Evolutionary conservation across 23 red algal species (phyloP).

Genomic region (Agarophyton chilense): DNA sequence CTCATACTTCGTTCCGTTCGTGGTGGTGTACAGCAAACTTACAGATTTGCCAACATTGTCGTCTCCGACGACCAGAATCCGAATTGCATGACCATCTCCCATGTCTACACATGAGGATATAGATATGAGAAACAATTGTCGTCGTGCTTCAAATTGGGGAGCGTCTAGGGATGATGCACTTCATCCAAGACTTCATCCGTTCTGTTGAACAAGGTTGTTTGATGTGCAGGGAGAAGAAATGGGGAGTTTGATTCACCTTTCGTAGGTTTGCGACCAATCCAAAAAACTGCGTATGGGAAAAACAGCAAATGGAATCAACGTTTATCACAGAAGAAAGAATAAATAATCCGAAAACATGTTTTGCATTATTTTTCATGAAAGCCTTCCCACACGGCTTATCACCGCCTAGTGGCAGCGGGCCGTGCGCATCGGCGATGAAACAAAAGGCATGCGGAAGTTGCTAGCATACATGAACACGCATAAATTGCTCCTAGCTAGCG

Average conservation of each 20-base stretch:
- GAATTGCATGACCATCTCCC: conserved; percentile 33
- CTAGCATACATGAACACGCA: too few relatives aligned
- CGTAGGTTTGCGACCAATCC: not conserved
- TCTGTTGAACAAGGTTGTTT: too few relatives aligned
- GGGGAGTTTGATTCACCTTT: too few relatives aligned
- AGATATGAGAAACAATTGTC: not conserved
- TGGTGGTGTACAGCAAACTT: not conserved
- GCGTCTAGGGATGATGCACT: too few relatives aligned
- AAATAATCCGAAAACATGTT: not conserved
- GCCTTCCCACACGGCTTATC: too few relatives aligned
- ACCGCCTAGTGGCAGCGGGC: too few relatives aligned
- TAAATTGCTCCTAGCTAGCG: too few relatives aligned
- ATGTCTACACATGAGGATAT: not conserved
- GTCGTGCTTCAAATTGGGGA: not conserved
- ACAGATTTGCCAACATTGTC: conserved; percentile 76
- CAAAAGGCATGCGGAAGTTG: too few relatives aligned
- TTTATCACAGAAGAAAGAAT: not conserved
- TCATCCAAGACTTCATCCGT: too few relatives aligned
- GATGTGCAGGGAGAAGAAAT: too few relatives aligned
- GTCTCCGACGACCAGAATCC: conserved; percentile 63
- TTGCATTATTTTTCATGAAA: not conserved
- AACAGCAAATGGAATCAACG: too few relatives aligned
- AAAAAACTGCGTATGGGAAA: too few relatives aligned
- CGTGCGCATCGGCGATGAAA: not conserved
- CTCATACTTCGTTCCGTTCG: not conserved